These are phyloP conservation scores for Carnegiea gigantea DNA, from an alignment of 179 eudicot species.

Conservation along the genomic window DNA sequence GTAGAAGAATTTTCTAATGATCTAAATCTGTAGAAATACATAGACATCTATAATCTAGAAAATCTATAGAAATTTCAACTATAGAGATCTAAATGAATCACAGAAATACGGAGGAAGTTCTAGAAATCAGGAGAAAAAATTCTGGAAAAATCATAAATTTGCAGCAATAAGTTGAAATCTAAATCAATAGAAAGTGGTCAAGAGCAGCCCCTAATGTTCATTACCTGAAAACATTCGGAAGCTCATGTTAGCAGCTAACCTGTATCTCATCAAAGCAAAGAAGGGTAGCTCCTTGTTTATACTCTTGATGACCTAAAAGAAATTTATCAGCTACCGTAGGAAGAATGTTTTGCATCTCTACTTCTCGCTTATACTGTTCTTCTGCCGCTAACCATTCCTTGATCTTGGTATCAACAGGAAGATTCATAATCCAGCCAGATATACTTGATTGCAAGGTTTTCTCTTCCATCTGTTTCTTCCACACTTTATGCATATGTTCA, in stretches of 20 bases:
- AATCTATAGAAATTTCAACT: too few species aligned
- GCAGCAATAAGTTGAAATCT: background rate
- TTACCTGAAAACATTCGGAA: background rate
- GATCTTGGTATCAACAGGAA: constrained; percentile 81
- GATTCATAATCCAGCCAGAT: constrained; percentile 83
- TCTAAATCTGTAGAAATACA: too few species aligned
- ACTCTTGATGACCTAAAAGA: constrained; percentile 55
- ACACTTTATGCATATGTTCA: constrained; percentile 90
- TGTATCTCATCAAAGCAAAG: constrained; percentile 98
- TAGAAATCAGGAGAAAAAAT: too few species aligned
- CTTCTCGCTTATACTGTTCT: constrained; percentile 77
- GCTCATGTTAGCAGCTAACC: constrained; percentile 36
- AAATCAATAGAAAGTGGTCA: background rate
- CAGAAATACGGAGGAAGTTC: background rate
- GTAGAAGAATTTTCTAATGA: too few species aligned
- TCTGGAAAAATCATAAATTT: too few species aligned
- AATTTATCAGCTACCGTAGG: constrained; percentile 93
- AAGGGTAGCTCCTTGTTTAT: constrained; percentile 70
- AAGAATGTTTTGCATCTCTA: constrained; percentile 78
- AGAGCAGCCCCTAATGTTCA: background rate
- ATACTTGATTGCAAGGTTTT: constrained; percentile 64
- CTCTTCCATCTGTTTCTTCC: constrained; percentile 75
- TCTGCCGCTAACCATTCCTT: constrained; percentile 95
- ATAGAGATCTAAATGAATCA: too few species aligned
- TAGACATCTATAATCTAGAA: too few species aligned